Evolutionary conservation across 2,329 filamentous ascomycete species (phyloP).

Genomic region (Nigrograna mackinnonii): DNA sequence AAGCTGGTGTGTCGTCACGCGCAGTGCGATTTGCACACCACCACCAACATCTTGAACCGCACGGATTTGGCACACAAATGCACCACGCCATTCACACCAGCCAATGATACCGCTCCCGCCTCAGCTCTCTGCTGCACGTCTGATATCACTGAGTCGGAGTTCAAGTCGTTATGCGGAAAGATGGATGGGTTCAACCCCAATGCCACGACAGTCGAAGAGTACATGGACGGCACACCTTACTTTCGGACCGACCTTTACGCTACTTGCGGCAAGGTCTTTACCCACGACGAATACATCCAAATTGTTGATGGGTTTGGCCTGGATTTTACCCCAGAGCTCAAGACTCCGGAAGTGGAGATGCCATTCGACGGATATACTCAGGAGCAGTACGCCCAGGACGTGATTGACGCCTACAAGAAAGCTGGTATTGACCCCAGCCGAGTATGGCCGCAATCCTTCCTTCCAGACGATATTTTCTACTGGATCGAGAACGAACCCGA

Average conservation of each 20-base stretch:
- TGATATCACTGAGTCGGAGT: constrained; percentile 71
- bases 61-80: constrained; percentile 40
- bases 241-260: constrained; percentile 70
- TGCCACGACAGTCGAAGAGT: constrained; percentile 62
- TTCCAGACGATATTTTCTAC: constrained; percentile 39
- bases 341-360: constrained; percentile 70
- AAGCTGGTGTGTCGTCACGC: constrained; percentile 43
- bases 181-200: constrained; percentile 65
- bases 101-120: constrained; percentile 48
- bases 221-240: constrained; percentile 60
- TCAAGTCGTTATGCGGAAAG: constrained; percentile 69
- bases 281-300: constrained; percentile 65
- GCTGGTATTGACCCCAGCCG: constrained; percentile 42
- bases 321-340: constrained; percentile 57
- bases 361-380: constrained; percentile 71
- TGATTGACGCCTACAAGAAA: constrained; percentile 50
- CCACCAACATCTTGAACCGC: constrained; percentile 39
- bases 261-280: constrained; percentile 65
- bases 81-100: constrained; percentile 38
- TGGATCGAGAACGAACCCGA: constrained; percentile 65
- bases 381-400: constrained; percentile 65
- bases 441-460: constrained; percentile 65
- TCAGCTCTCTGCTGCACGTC: constrained; percentile 71
- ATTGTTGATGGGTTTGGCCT: constrained; percentile 61
- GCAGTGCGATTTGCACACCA: constrained; percentile 43